Conservation (phyloP, 177 flowering plant genomes). For the Vitis hybrid region DNA sequence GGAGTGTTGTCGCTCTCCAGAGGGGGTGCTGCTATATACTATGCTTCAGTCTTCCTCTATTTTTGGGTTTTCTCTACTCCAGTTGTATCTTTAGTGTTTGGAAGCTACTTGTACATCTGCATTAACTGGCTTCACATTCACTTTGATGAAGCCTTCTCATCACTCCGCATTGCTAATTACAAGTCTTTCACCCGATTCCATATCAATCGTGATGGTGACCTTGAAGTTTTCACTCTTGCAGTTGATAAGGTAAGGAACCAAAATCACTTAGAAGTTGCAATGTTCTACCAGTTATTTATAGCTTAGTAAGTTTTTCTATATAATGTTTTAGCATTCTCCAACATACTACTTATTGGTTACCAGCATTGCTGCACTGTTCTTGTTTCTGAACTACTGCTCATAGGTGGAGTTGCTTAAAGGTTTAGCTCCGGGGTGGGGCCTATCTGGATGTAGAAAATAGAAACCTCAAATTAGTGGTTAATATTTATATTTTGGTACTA, state of each 20-base stretch:
- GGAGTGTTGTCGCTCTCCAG: conserved; percentile 83
- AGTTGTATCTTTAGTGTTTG: conserved; percentile 89
- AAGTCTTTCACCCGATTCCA: conserved; percentile 94
- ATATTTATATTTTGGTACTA: too few relatives aligned
- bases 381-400: too few relatives aligned
- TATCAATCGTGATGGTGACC: conserved; percentile 69
- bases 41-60: conserved; percentile 88
- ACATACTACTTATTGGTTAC: too few relatives aligned
- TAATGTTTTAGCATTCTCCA: too few relatives aligned
- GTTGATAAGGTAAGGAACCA: conserved; percentile 76
- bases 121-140: conserved; percentile 97
- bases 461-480: too few relatives aligned
- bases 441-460: too few relatives aligned
- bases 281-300: neutral
- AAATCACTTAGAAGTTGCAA: neutral
- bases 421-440: too few relatives aligned
- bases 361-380: too few relatives aligned
- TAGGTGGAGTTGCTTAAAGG: too few relatives aligned
- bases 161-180: conserved; percentile 96
- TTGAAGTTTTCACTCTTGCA: conserved; percentile 94
- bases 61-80: conserved; percentile 99
- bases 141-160: conserved; percentile 99
- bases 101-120: conserved; percentile 93
- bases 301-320: too few relatives aligned
- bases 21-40: conserved; percentile 74